A percentile compares a stretch with the other conserved stretches of the same genome.
phyloP scores from a whole-genome alignment of 176 grass and related monocot genomes.

The Zizania latifolia region DNA sequence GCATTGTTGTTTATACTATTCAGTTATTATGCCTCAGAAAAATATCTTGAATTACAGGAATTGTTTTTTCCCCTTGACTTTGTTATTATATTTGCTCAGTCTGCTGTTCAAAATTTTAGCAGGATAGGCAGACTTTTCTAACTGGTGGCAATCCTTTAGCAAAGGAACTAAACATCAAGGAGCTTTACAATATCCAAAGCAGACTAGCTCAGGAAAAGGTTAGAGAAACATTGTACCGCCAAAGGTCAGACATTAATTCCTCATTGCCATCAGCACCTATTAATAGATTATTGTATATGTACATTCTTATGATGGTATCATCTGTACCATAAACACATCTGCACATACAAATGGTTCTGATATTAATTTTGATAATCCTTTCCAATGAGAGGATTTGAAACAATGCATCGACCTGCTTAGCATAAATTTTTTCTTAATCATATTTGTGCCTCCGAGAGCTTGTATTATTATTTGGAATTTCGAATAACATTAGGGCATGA shows the following conservation, averaged over 20 bases:
- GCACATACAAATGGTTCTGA: background rate
- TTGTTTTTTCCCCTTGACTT: background rate
- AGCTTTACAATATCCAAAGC: conserved; percentile 81
- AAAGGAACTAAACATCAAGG: conserved; percentile 79
- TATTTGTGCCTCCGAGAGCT: background rate
- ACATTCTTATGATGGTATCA: background rate
- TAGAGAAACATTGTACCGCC: conserved; percentile 54
- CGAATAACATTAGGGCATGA: background rate
- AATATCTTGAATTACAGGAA: background rate
- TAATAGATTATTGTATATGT: background rate
- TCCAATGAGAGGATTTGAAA: background rate
- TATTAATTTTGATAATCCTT: background rate
- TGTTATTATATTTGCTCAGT: conserved; percentile 15
- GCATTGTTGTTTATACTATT: too few species aligned
- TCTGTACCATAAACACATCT: background rate
- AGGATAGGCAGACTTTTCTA: conserved; percentile 67
- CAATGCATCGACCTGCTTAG: background rate
- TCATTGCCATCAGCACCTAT: background rate
- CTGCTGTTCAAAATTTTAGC: conserved; percentile 19
- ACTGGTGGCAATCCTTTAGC: conserved; percentile 52
- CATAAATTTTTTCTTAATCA: too few species aligned
- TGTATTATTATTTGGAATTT: background rate
- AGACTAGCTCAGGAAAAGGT: conserved; percentile 78
- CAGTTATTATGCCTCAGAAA: conserved; percentile 7
- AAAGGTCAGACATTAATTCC: conserved; percentile 48